Conservation (phyloP, 202 grass and related monocot species). For the Dendrocalamus latiflorus region DNA sequence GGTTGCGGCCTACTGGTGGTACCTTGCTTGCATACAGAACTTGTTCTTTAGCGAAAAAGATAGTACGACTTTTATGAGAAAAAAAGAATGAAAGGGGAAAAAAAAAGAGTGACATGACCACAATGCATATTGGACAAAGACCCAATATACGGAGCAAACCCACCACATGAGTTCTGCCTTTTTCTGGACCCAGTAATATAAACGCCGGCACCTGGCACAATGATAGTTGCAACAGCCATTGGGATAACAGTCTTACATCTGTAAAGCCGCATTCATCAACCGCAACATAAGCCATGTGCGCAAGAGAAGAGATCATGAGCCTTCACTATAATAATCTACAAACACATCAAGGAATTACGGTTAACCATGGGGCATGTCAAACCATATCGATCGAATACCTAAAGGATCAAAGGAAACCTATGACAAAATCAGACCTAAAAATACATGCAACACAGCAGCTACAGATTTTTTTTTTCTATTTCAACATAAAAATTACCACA, state of each 20-base stretch:
- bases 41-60: not conserved
- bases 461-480: not conserved
- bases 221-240: conserved; percentile 7
- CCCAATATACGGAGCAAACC: not conserved
- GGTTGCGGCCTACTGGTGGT: not conserved
- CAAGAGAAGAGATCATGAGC: not conserved
- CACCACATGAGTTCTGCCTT: not conserved
- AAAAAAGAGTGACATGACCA: not conserved
- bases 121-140: conserved; percentile 19
- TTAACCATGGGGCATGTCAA: conserved; percentile 1
- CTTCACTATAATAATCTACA: not conserved
- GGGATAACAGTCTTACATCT: not conserved
- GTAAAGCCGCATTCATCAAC: not conserved
- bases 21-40: not conserved
- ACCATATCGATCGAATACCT: not conserved
- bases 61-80: not conserved
- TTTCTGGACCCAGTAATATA: conserved; percentile 3
- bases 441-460: conserved; percentile 14
- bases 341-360: not conserved
- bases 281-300: not conserved
- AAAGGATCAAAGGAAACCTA: not conserved
- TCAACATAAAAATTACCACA: not conserved
- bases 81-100: not conserved
- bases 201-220: conserved; percentile 4
- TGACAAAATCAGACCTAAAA: conserved; percentile 9